Evolutionary conservation across 495 filamentous ascomycete species (phyloP), one percentile per base, ranked within the genome.

Genomic region (Immersiella caudata): DNA sequence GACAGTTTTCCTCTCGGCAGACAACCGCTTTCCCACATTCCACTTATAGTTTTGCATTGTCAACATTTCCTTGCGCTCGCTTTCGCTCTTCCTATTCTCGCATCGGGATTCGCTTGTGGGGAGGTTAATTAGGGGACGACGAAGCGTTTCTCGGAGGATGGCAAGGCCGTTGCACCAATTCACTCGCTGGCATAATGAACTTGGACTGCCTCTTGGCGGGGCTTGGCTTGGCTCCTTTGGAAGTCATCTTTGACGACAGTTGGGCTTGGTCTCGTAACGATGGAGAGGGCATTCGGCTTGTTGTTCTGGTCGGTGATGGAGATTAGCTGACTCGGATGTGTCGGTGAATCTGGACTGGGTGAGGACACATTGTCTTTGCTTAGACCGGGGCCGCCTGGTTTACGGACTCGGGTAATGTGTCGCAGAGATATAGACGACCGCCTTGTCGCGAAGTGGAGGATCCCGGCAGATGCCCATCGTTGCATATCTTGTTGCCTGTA

Each of bases 71-170:
- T 71, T 72, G 12, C 54, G 65, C 68, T 70, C 59, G 29, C 56
- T 66, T 40, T 65, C 33, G 59, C 59, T 68, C 67, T 68, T 69
- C 70, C 67, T 68, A 69, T 68, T 68, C 70, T 72, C 73, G 75
- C 73, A 78, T 70, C 75, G 65, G 73, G 67, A 67, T 70, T 71
- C 75, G 75, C 79, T 79, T 77, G 78, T 77, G 78, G 78, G 78
- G 79, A 81, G 74, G 79, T 65, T 72, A 61, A 73, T 69, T 67
- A 72, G 72, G 75, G 74, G 76, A 46, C 40, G 40, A 76, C 49
- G 72, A 73, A 70, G 70, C 72, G 72, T 67, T 67, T 66, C 58
- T 67, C 56, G 57, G 52, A 24, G 56, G 16, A 58, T 27, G 64
- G 33, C 24, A 46, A 51, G 57, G 27, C 56, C 25, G 25, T 26